These are phyloP conservation scores for Mucor indicus DNA, from an alignment of 371 early-diverging fungal species.

Conservation along the genomic window DNA sequence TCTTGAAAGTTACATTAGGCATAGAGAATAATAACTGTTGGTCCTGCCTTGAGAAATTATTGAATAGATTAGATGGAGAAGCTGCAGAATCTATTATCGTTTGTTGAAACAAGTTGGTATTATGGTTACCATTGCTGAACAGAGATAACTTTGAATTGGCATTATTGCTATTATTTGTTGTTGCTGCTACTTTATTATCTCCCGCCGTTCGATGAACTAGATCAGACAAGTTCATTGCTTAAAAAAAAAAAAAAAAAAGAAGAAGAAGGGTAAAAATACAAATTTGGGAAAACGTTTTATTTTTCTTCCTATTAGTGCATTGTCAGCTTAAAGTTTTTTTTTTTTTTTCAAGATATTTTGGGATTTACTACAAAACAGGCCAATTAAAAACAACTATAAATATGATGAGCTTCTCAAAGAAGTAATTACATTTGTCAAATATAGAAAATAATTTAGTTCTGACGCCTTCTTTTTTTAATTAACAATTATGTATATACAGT, in stretches of 20 bases:
- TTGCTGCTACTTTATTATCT: slow-evolving; percentile 12
- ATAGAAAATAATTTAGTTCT: no score
- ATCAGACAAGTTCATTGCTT: slow-evolving; percentile 40
- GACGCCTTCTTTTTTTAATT: no score
- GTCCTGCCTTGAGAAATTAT: slow-evolving; percentile 8
- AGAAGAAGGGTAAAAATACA: neutral
- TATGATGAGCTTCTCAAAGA: no score
- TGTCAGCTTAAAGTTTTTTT: no score
- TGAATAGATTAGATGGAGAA: slow-evolving; percentile 9
- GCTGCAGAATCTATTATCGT: slow-evolving; percentile 2
- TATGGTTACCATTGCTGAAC: neutral
- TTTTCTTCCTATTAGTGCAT: no score
- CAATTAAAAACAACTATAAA: no score
- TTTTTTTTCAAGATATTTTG: no score
- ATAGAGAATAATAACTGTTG: slow-evolving; percentile 11
- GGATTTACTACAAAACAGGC: no score
- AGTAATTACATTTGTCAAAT: no score
- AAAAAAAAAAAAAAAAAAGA: slow-evolving; percentile 1
- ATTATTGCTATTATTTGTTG: neutral
- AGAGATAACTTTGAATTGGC: no score
- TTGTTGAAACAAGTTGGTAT: slow-evolving; percentile 7
- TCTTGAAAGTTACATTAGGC: slow-evolving; percentile 5
- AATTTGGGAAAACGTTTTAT: no score
- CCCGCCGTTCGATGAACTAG: slow-evolving; percentile 34
- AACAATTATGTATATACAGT: no score